Evolutionary conservation across 345 rosid genomes (phyloP).

Genomic region (Hevea brasiliensis): DNA sequence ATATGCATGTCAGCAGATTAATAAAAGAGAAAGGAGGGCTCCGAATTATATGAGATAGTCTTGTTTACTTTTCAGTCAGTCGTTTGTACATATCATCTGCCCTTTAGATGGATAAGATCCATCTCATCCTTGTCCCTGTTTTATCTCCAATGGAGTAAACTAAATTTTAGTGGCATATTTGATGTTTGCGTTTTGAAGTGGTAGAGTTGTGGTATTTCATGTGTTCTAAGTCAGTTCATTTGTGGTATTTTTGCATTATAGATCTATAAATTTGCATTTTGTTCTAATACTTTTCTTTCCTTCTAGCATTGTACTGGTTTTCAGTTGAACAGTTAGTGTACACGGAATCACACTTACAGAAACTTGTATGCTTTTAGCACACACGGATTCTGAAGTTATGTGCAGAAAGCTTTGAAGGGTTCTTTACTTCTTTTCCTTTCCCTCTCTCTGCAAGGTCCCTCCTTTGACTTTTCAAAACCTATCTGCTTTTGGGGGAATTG

Average conservation of each 20-base stretch:
- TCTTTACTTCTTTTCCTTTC: not conserved
- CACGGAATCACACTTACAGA: not conserved
- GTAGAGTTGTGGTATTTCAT: not conserved
- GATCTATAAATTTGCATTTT: not conserved
- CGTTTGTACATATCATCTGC: conserved; percentile 25
- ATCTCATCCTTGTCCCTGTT: conserved; percentile 16
- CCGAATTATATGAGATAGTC: not conserved
- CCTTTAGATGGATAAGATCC: conserved; percentile 18
- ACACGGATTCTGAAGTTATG: not conserved
- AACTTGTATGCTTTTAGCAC: not conserved
- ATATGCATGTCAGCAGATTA: not conserved
- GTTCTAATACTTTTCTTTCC: not conserved
- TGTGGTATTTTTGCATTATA: not conserved
- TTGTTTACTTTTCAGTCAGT: conserved; percentile 11
- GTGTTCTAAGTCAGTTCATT: not conserved
- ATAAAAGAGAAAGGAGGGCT: conserved; percentile 19
- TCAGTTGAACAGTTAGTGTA: not conserved
- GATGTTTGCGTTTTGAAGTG: not conserved
- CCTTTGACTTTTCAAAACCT: too few species aligned
- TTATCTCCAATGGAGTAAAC: conserved; percentile 20
- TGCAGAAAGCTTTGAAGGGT: not conserved
- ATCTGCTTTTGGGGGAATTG: too few species aligned
- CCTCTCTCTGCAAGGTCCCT: too few species aligned
- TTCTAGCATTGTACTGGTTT: not conserved
- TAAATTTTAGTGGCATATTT: not conserved